phyloP scores from a whole-genome alignment of 305 asterid species.

The Fraxinus ornus region DNA sequence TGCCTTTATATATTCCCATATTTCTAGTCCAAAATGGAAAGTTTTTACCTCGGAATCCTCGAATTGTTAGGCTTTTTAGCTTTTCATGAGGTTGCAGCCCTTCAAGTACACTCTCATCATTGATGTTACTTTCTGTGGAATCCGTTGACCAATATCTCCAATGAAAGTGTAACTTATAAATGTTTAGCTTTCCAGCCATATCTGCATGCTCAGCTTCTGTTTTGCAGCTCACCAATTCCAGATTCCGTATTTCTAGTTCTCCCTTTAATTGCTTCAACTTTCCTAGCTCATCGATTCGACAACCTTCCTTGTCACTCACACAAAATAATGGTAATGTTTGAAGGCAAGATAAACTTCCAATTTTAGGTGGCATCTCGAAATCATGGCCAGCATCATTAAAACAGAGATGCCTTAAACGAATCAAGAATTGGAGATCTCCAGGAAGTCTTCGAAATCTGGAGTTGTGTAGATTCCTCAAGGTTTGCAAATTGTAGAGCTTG shows the following conservation, averaged over 20 bases:
- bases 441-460: not conserved
- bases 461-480: not conserved
- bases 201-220: slow-evolving; percentile 23
- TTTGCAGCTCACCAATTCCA: slow-evolving; percentile 5
- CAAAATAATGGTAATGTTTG: slow-evolving; percentile 16
- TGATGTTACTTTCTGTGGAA: not conserved
- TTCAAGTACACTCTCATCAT: slow-evolving; percentile 30
- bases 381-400: rapidly evolving
- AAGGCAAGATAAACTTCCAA: slow-evolving; percentile 27
- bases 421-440: not conserved
- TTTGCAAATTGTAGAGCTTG: slow-evolving; percentile 28
- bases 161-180: not conserved
- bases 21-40: slow-evolving; percentile 36
- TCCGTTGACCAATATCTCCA: slow-evolving; percentile 11
- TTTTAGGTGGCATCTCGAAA: slow-evolving; percentile 8
- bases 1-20: slow-evolving; percentile 9
- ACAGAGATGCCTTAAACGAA: slow-evolving; percentile 25
- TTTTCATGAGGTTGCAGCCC: slow-evolving; percentile 38
- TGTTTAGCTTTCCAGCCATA: slow-evolving; percentile 8
- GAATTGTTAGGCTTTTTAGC: not conserved
- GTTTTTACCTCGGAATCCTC: slow-evolving; percentile 14
- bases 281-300: slow-evolving; percentile 17
- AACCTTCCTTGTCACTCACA: slow-evolving; percentile 3
- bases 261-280: slow-evolving; percentile 13
- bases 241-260: not conserved